Evolutionary conservation across 345 rosid genomes (phyloP).

Genomic region (Eucalyptus viminalis): DNA sequence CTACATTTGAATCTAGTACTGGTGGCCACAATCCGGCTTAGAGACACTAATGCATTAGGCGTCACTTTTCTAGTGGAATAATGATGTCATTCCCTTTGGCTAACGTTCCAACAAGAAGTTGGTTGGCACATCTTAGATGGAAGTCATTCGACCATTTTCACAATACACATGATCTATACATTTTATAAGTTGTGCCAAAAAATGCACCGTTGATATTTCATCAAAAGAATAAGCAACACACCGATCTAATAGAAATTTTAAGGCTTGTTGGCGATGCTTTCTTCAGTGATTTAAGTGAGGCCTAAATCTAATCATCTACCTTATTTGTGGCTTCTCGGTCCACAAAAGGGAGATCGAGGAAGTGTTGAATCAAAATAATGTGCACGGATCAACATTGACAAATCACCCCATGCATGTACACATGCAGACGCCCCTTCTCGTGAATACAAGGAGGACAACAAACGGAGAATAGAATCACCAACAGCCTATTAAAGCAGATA

Average conservation of each 20-base stretch:
- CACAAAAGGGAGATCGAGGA: neutral
- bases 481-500: conserved; percentile 63
- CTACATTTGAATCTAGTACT: no score
- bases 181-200: neutral
- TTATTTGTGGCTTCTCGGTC: conserved; percentile 13
- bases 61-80: neutral
- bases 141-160: neutral
- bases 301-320: neutral
- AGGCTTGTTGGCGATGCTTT: neutral
- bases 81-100: neutral
- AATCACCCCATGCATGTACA: neutral
- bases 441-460: neutral
- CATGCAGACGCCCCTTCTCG: neutral
- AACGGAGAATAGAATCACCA: neutral
- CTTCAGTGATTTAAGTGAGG: neutral
- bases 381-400: neutral
- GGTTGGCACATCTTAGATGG: neutral
- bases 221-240: neutral
- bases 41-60: neutral
- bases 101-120: neutral
- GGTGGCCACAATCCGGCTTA: neutral
- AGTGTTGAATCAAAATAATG: neutral
- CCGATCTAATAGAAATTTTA: neutral
- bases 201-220: neutral
- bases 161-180: neutral